phyloP scores from a whole-genome alignment of 768 basidiomycete genomes.

The Tylopilus sp. region DNA sequence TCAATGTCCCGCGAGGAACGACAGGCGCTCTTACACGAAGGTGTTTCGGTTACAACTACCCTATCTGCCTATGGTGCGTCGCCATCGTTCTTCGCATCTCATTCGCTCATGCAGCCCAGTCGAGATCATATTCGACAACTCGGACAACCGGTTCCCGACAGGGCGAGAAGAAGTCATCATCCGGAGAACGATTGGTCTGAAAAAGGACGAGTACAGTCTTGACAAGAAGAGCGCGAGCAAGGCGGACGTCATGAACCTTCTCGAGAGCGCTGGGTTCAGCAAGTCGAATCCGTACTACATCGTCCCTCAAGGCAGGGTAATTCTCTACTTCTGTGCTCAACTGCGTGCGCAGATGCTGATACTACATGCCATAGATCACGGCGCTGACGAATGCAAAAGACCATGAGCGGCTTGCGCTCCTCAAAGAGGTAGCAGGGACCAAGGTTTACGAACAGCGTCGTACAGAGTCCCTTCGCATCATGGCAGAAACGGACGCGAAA shows the following conservation, averaged over 20 bases:
- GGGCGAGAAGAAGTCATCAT: constrained; percentile 83
- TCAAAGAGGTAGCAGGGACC: constrained; percentile 98
- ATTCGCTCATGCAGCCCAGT: constrained; percentile 34
- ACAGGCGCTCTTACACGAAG: constrained; percentile 91
- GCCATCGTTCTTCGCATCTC: not conserved
- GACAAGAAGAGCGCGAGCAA: constrained; percentile 95
- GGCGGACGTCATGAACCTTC: constrained; percentile 95
- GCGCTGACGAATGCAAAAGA: constrained; percentile 97
- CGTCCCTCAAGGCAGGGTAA: constrained; percentile 93
- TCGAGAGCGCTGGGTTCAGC: constrained; percentile 96
- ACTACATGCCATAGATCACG: constrained; percentile 75
- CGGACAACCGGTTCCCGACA: constrained; percentile 91
- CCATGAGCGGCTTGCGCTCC: constrained; percentile 84
- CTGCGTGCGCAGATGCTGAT: constrained; percentile 7
- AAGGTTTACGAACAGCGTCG: constrained; percentile 97
- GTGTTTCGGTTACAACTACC: constrained; percentile 81
- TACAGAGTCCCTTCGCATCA: constrained; percentile 89
- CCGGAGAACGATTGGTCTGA: constrained; percentile 91
- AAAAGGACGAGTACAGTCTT: constrained; percentile 98
- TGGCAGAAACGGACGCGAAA: constrained; percentile 95
- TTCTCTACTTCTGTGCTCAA: constrained; percentile 26
- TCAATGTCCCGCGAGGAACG: constrained; percentile 93
- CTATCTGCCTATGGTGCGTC: constrained; percentile 82
- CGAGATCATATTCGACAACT: constrained; percentile 95
- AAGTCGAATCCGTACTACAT: constrained; percentile 99